Evolutionary conservation across 495 filamentous ascomycete genomes (phyloP), one percentile per base, ranked within the genome.

Genomic region (Penicillium canescens): DNA sequence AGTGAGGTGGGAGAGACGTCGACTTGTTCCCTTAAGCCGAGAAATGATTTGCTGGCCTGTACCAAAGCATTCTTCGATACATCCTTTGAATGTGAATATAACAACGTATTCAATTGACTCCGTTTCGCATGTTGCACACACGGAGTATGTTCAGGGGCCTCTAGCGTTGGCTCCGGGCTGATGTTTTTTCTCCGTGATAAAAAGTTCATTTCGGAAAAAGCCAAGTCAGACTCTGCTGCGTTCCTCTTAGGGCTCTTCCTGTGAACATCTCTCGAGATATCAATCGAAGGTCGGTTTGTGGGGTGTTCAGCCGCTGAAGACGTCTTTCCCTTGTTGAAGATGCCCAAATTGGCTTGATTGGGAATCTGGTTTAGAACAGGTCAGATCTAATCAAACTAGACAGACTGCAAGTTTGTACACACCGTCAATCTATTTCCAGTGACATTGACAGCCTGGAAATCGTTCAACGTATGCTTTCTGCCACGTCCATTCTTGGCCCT

Each of bases 261-360:
- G 6, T 38, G 12, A 10, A 13, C 16, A 23, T 37, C 5, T 3
- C 31, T 50, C 7, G 26, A 4, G 23, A 31, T 16, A 12, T 11
- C 13, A 28, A 5, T 3, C 10, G 16, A 41, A 2, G 48, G 6
- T 7, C 9, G 41, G 1, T 21, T 16, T 41, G 14, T 74, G 56
- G 67, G 72, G 53, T 76, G 70, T 54, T 66, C 73, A 47, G 82
- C 52, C 24, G 79, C 80, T 39, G 79, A 82, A 10, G 88, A 91
- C 24, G 81, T 74, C 45, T 80, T 82, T 2, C 87, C 87, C 61
- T 85, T 92, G 21, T 79, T 82, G 66, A 93, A 93, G 6, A 94
- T 69, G 0, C 90, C 90, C 45, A 68, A 13, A 9, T 62, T 61
- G 75, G 66, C 36, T 62, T 73, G 42, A 71, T 68, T 58, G 61